Evolutionary conservation across 306 rosid genomes (phyloP), one percentile per base, ranked within the genome.

Genomic region (Arachis stenosperma): DNA sequence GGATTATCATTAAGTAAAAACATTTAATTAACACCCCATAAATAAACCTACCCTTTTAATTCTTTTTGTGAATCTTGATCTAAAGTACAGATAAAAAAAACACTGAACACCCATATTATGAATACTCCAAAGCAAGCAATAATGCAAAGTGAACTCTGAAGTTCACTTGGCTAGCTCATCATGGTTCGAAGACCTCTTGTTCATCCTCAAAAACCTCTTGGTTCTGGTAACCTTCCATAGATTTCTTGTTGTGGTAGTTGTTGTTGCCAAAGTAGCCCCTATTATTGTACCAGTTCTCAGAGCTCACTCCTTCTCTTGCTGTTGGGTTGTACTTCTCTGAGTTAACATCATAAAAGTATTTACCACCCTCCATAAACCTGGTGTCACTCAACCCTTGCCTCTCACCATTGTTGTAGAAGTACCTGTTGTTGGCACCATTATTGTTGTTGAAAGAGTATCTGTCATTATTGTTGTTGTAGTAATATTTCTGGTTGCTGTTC

Each of bases 361-460:
- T 93, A 0, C 97, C 97, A 37, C 83, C 83, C 57, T 83, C 93
- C 88, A 89, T 1, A 52, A 80, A 89, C 84, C 97, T 86, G 0
- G 98, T 87, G 75, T 93, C 97, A 76, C 96, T 93, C 86, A 93
- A 80, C 2, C 98, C 98, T 70, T 83, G 87, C 73, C 79, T 85
- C 82, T 80, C 90, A 17, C 12, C 79, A 3, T 72, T 39, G 17
- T 59, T 71, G 56, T 57, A 10, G 44, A 10, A 37, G 64, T 71
- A 71, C 13, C 14, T 78, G 27, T 48, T 64, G 7, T 27, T 78
- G 37, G 65, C 70, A 66, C 44, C 83, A 50, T 51, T 68, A 12
- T 79, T 62, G 78, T 72, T 58, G 62, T 68, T 69, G 64, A 15
- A 14, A 63, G 65, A 53, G 65, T 51, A 63, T 12, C 9, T 75